These are phyloP conservation scores for Hypoxylon crocopeplum DNA, from an alignment of 495 filamentous ascomycete species.

Conservation along the genomic window DNA sequence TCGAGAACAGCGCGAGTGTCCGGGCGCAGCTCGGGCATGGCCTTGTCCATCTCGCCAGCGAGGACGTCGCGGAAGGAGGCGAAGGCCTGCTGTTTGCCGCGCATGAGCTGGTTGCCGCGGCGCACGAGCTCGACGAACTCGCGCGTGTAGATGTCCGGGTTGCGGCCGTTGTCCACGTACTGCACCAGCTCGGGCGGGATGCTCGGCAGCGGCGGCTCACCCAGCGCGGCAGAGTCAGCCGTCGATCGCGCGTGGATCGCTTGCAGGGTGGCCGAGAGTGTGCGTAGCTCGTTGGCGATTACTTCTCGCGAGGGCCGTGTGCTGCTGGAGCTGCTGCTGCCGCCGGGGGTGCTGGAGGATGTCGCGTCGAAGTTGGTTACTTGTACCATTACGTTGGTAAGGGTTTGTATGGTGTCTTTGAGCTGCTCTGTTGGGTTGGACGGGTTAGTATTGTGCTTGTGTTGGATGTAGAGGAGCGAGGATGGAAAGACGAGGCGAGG, in stretches of 20 bases:
- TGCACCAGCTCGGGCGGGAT: slow-evolving; percentile 90
- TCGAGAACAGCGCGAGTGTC: slow-evolving; percentile 71
- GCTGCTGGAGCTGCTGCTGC: slow-evolving; percentile 52
- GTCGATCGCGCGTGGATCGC: slow-evolving; percentile 56
- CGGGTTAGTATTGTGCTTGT: slow-evolving; percentile 14
- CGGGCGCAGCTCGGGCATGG: slow-evolving; percentile 75
- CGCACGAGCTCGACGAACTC: slow-evolving; percentile 95
- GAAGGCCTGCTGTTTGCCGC: slow-evolving; percentile 86
- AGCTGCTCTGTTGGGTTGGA: slow-evolving; percentile 56
- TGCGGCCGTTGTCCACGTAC: slow-evolving; percentile 92
- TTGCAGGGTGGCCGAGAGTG: slow-evolving; percentile 46
- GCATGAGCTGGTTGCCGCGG: slow-evolving; percentile 80
- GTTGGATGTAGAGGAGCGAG: neutral
- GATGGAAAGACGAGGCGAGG: neutral
- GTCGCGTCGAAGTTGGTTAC: slow-evolving; percentile 70
- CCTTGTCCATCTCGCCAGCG: slow-evolving; percentile 77
- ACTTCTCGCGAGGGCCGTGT: slow-evolving; percentile 48
- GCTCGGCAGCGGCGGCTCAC: slow-evolving; percentile 48
- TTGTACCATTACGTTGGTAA: slow-evolving; percentile 81
- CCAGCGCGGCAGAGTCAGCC: slow-evolving; percentile 50
- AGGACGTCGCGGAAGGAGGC: slow-evolving; percentile 79
- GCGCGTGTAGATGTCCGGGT: slow-evolving; percentile 97
- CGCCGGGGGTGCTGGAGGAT: slow-evolving; percentile 51
- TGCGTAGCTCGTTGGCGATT: slow-evolving; percentile 50
- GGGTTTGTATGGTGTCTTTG: slow-evolving; percentile 81